These are phyloP conservation scores for Arthrobotrys megalospora DNA, from an alignment of 2,329 filamentous ascomycete species.

Conservation along the genomic window DNA sequence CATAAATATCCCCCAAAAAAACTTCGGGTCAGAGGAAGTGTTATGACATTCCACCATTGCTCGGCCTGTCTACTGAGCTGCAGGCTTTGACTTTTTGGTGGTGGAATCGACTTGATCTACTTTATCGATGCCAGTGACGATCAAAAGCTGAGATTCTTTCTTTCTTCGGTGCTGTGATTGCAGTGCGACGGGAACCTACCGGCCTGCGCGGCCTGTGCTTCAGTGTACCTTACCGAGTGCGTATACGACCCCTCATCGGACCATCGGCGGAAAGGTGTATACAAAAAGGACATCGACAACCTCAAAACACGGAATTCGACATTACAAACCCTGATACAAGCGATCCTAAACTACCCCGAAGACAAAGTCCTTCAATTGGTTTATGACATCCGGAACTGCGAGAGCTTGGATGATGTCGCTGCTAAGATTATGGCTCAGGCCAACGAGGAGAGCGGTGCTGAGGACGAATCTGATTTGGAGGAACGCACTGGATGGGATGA, in stretches of 20 bases:
- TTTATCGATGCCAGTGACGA: slow-evolving; percentile 2
- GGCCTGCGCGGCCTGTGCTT: slow-evolving; percentile 94
- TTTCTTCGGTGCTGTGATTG: slow-evolving; percentile 26
- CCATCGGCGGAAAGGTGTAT: slow-evolving; percentile 95
- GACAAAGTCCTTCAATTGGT: slow-evolving; percentile 87
- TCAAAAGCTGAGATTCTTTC: slow-evolving; percentile 26
- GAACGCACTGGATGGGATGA: slow-evolving; percentile 70
- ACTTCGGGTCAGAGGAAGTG: background rate
- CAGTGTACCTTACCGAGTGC: slow-evolving; percentile 91
- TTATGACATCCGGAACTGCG: slow-evolving; percentile 88
- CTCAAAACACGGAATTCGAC: slow-evolving; percentile 89
- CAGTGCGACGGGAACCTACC: slow-evolving; percentile 89
- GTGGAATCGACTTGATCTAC: slow-evolving; percentile 18
- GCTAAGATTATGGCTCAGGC: slow-evolving; percentile 73
- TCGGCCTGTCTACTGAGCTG: slow-evolving; percentile 5
- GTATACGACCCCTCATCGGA: slow-evolving; percentile 97
- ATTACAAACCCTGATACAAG: slow-evolving; percentile 90
- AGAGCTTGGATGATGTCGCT: slow-evolving; percentile 78
- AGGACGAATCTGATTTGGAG: slow-evolving; percentile 64
- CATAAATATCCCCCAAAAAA: slow-evolving; percentile 29
- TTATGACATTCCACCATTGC: slow-evolving; percentile 12
- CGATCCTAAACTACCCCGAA: slow-evolving; percentile 86
- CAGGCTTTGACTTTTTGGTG: slow-evolving; percentile 2
- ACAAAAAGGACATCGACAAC: slow-evolving; percentile 91
- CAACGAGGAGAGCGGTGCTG: slow-evolving; percentile 69